Conservation (phyloP, 345 rosid species). For the Salix purpurea region DNA sequence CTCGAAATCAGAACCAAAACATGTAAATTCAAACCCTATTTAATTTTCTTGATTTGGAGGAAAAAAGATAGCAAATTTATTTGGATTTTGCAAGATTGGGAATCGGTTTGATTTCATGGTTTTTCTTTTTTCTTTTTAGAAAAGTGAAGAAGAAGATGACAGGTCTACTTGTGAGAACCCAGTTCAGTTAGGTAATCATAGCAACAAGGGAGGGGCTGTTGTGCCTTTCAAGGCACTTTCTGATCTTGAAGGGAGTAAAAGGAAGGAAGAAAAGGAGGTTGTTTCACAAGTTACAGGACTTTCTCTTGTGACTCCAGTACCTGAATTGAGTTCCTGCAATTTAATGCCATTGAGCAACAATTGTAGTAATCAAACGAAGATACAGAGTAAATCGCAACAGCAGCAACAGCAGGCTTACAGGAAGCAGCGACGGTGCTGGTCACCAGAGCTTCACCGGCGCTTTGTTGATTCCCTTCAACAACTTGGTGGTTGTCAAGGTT, state of each 20-base stretch:
- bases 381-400: slow-evolving; percentile 25
- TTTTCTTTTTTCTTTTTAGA: slow-evolving; percentile 22
- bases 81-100: slow-evolving; percentile 5
- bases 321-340: slow-evolving; percentile 26
- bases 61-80: neutral
- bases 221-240: slow-evolving; percentile 34
- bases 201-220: slow-evolving; percentile 36
- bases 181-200: slow-evolving; percentile 26
- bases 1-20: slow-evolving; percentile 35
- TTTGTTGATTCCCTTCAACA: slow-evolving; percentile 63
- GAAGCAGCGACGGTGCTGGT: slow-evolving; percentile 80
- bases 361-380: slow-evolving; percentile 19
- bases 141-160: slow-evolving; percentile 41
- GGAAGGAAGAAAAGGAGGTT: slow-evolving; percentile 32
- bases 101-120: neutral
- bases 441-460: slow-evolving; percentile 68
- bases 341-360: slow-evolving; percentile 10
- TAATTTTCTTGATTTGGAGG: neutral
- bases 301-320: slow-evolving; percentile 35
- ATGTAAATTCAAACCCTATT: slow-evolving; percentile 24
- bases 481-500: slow-evolving; percentile 75
- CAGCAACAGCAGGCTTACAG: slow-evolving; percentile 29
- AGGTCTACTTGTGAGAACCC: slow-evolving; percentile 34
- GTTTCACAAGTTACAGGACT: slow-evolving; percentile 34
- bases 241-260: slow-evolving; percentile 6